Evolutionary conservation across 441 rosid genomes (phyloP).

Genomic region (Manihot esculenta): DNA sequence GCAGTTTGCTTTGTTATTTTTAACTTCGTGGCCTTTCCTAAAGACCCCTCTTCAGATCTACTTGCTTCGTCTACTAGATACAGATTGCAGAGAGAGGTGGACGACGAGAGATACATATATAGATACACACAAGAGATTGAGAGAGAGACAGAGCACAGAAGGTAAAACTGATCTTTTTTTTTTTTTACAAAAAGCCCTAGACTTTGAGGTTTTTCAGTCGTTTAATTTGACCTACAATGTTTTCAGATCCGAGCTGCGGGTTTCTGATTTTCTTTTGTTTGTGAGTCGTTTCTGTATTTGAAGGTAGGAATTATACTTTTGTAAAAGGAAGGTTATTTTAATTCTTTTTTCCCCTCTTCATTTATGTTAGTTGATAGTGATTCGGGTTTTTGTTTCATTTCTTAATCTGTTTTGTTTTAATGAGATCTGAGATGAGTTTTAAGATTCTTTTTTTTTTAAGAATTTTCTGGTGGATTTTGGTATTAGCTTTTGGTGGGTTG

Average conservation of each 20-base stretch:
- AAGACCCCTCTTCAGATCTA: conserved; percentile 35
- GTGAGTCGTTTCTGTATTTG: conserved; percentile 22
- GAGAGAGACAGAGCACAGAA: not conserved
- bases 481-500: conserved; percentile 24
- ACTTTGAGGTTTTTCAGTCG: conserved; percentile 14
- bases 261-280: conserved; percentile 17
- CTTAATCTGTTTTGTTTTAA: conserved; percentile 3
- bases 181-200: conserved; percentile 22
- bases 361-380: not conserved
- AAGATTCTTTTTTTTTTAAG: conserved; percentile 3
- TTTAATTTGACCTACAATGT: conserved; percentile 27
- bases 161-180: conserved; percentile 14
- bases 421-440: conserved; percentile 18
- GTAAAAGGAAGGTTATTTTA: conserved; percentile 6
- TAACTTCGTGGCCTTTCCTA: conserved; percentile 22
- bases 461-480: conserved; percentile 10
- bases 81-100: conserved; percentile 28
- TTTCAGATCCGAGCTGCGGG: conserved; percentile 40
- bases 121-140: too few species aligned
- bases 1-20: not conserved
- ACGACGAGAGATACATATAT: not conserved
- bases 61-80: conserved; percentile 24
- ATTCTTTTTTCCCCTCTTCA: not conserved
- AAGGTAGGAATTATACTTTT: not conserved
- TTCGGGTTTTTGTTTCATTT: conserved; percentile 12